Evolutionary conservation across 768 basidiomycete genomes (phyloP).

Genomic region (Cyathus striatus): DNA sequence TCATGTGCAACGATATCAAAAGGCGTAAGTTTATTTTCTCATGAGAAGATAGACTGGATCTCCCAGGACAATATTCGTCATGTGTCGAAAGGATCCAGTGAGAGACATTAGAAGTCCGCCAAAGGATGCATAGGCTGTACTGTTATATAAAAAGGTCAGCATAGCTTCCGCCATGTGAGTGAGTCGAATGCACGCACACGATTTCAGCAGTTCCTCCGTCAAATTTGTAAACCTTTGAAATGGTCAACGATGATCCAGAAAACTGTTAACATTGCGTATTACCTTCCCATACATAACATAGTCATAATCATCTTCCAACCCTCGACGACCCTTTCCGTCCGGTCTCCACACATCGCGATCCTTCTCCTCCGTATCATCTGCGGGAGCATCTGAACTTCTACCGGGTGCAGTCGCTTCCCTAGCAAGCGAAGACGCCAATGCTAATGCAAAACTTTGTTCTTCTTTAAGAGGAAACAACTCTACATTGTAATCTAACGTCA

Average conservation of each 20-base stretch:
- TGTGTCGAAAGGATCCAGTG: conserved; percentile 87
- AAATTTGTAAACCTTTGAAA: conserved; percentile 88
- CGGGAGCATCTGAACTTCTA: conserved; percentile 40
- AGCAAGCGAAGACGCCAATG: conserved; percentile 76
- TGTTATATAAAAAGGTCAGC: conserved; percentile 22
- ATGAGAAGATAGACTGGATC: conserved; percentile 90
- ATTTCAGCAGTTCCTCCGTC: conserved; percentile 80
- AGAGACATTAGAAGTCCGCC: conserved; percentile 94
- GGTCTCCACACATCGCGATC: conserved; percentile 82
- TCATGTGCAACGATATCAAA: too few relatives aligned
- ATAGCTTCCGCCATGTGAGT: background rate
- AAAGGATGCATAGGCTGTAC: conserved; percentile 94
- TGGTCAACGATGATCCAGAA: background rate
- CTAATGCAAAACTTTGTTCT: conserved; percentile 76
- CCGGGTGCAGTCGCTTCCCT: conserved; percentile 44
- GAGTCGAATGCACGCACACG: conserved; percentile 62
- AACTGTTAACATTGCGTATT: conserved; percentile 16
- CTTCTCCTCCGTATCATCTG: conserved; percentile 59
- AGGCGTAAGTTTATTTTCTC: conserved; percentile 49
- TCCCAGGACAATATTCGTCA: conserved; percentile 88
- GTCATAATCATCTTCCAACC: conserved; percentile 92
- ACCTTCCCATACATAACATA: conserved; percentile 99
- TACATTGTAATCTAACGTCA: conserved; percentile 91
- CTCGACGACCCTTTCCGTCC: conserved; percentile 74
- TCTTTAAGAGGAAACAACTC: conserved; percentile 77